Conservation (phyloP, 768 basidiomycete species). For the Kwoniella sp. region DNA sequence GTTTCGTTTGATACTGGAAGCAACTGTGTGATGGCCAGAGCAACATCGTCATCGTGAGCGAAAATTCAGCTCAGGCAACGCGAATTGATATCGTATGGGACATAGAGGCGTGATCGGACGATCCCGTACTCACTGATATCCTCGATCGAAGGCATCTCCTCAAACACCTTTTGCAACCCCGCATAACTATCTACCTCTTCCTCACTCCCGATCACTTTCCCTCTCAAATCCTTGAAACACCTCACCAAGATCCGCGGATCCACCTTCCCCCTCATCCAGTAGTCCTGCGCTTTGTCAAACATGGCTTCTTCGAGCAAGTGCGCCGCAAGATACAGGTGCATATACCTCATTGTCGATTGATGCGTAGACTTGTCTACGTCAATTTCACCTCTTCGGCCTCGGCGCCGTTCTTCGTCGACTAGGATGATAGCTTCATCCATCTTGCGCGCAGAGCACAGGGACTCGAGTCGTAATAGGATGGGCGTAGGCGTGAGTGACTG, state of each 20-base stretch:
- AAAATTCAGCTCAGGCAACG: too few relatives aligned
- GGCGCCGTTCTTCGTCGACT: constrained; percentile 52
- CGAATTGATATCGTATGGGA: neutral
- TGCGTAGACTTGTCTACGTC: constrained; percentile 52
- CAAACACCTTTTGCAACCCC: constrained; percentile 74
- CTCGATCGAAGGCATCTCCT: constrained; percentile 69
- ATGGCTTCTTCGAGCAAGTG: constrained; percentile 75
- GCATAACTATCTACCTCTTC: constrained; percentile 72
- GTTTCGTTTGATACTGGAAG: constrained; percentile 84
- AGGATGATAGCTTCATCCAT: constrained; percentile 45
- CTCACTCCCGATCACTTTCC: constrained; percentile 60
- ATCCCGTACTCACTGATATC: constrained; percentile 74
- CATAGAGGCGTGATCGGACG: too few relatives aligned
- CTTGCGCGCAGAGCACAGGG: constrained; percentile 33
- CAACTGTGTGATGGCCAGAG: constrained; percentile 63
- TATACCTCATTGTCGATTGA: constrained; percentile 66
- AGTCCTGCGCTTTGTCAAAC: constrained; percentile 79
- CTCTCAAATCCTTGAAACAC: constrained; percentile 76
- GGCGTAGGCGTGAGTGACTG: constrained; percentile 40
- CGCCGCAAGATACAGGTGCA: constrained; percentile 81
- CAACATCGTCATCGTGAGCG: too few relatives aligned
- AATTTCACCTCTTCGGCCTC: constrained; percentile 50
- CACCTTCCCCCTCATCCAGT: constrained; percentile 76
- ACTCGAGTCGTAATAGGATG: constrained; percentile 36
- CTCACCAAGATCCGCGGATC: constrained; percentile 81